phyloP scores from a whole-genome alignment of 2,329 filamentous ascomycete species.

The Hymenoscyphus linearis region DNA sequence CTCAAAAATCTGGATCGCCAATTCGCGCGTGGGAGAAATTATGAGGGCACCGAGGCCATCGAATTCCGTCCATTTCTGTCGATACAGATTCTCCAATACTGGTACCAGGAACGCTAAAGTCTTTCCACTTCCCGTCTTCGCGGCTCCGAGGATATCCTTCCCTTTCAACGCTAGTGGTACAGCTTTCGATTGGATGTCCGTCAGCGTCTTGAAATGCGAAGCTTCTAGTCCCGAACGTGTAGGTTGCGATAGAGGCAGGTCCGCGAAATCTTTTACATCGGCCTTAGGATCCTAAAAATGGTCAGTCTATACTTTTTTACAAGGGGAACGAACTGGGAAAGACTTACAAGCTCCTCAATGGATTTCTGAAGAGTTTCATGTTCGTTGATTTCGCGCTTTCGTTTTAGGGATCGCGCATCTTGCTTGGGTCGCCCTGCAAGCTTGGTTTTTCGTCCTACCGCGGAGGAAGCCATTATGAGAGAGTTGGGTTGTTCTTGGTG shows the following conservation, averaged over 20 bases:
- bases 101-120: conserved; percentile 90
- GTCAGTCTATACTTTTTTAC: conserved; percentile 10
- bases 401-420: conserved; percentile 27
- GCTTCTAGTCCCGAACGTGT: conserved; percentile 75
- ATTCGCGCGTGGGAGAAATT: conserved; percentile 87
- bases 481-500: conserved; percentile 11
- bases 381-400: conserved; percentile 31
- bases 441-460: conserved; percentile 21
- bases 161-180: conserved; percentile 83
- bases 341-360: conserved; percentile 30
- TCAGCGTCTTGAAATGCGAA: conserved; percentile 84
- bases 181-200: conserved; percentile 87
- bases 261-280: conserved; percentile 60
- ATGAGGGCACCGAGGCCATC: conserved; percentile 92
- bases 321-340: not conserved
- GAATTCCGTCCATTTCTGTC: conserved; percentile 80
- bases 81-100: conserved; percentile 86
- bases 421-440: conserved; percentile 16
- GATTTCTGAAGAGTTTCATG: conserved; percentile 28
- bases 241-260: conserved; percentile 79
- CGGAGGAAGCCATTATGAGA: conserved; percentile 24
- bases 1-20: conserved; percentile 95
- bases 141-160: conserved; percentile 83
- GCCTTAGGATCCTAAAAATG: conserved; percentile 28
- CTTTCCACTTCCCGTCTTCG: conserved; percentile 94